Evolutionary conservation across 352 stramenopile genomes (phyloP), one percentile per base, ranked within the genome.

Genomic region (Phytopythium chamaehyphon): DNA sequence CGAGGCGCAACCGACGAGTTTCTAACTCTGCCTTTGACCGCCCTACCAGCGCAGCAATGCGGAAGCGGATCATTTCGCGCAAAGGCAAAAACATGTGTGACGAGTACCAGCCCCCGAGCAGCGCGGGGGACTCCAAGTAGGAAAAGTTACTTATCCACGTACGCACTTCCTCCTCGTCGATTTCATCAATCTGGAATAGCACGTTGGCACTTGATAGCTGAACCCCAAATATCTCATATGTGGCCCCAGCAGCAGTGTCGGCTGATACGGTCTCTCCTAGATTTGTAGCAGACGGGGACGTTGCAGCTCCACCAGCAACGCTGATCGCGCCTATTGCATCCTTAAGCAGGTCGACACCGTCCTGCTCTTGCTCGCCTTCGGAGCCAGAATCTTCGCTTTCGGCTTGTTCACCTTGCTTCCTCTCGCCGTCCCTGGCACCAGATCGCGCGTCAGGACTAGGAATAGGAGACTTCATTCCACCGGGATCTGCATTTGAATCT

Each of bases 41-140:
- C 9, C 78, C 77, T 0, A 92, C 81, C 6, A 90, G 66, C 18
- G 78, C 66, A 6, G 80, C 82, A 31, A 93, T 90, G 28, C 79
- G 82, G 51, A 77, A 65, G 15, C 80, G 72, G 38, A 93, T 78
- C 35, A 90, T 88, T 54, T 93, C 82, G 12, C 82, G 82, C 39
- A 93, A 55, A 8, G 75, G 72, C 46, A 86, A 36, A 39, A 93
- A 93, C 79, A 93, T 87, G 45, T 88, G 77, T 28, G 77, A 80
- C 18, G 82, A 75, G 63, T 82, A 93, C 82, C 82, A 93, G 3
- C 82, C 82, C 23, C 77, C 75, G 3, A 89, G 66, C 14, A 93
- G 57, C 26, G 77, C 77, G 18, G 82, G 77, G 31, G 56, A 59
- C 19, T 66, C 48, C 36, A 71, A 73, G 44, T 66, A 62, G 18